These are phyloP conservation scores for Ophiostoma ips DNA, from an alignment of 2,329 filamentous ascomycete genomes.

Conservation along the genomic window DNA sequence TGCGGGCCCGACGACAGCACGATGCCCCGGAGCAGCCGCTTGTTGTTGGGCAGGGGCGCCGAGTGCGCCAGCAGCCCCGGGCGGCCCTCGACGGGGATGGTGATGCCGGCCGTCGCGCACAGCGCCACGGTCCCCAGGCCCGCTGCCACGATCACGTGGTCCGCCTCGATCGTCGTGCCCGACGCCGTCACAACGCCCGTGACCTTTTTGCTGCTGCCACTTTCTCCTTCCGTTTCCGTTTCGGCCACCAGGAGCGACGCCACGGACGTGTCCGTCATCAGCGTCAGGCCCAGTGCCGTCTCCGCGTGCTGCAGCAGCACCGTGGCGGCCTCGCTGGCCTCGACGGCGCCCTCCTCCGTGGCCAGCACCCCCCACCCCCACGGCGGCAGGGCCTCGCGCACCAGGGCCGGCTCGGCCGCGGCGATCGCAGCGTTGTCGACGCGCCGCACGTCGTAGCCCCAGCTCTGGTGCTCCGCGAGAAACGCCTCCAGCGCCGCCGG, in stretches of 20 bases:
- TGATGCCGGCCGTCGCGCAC: conserved; percentile 15
- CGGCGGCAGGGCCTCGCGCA: conserved; percentile 9
- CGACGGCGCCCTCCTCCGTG: conserved; percentile 19
- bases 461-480: conserved; percentile 14
- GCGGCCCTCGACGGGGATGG: conserved; percentile 15
- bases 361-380: conserved; percentile 14
- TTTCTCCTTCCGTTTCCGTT: too few relatives aligned
- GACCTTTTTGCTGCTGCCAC: conserved; percentile 5
- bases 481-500: conserved; percentile 15
- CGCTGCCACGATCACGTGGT: conserved; percentile 20
- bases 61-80: conserved; percentile 20
- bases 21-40: conserved; percentile 14
- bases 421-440: conserved; percentile 12
- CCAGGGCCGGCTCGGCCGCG: conserved; percentile 11
- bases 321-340: conserved; percentile 17
- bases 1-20: conserved; percentile 17
- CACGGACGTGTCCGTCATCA: neutral
- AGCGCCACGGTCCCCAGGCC: conserved; percentile 18
- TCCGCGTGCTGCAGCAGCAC: conserved; percentile 2
- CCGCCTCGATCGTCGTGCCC: conserved; percentile 11
- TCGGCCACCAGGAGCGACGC: conserved; percentile 9
- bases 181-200: conserved; percentile 13
- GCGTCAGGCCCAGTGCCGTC: neutral
- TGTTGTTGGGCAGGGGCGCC: conserved; percentile 14
- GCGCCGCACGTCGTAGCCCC: conserved; percentile 18